Evolutionary conservation across 208 protist genomes (phyloP), one percentile per base, ranked within the genome.

Genomic region (Leishmania gerbilli): DNA sequence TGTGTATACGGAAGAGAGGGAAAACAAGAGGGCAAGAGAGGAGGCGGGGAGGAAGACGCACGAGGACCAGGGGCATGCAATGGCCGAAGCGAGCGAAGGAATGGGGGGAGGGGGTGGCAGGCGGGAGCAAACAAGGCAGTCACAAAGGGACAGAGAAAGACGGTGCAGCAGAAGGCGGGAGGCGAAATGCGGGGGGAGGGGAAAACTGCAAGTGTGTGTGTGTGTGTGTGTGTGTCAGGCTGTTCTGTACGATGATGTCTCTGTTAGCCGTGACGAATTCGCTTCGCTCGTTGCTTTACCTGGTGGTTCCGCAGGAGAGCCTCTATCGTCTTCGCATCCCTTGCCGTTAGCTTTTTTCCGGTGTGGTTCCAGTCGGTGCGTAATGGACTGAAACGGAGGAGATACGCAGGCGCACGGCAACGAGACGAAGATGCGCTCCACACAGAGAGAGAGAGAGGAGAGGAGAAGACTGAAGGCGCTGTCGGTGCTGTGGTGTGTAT

Each of bases 141-240:
- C n/a, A 9, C 0, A 71, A 17, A 71, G 31, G 65, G 40, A 42
- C 4, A 42, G 65, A 71, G 65, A 47, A 27, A 45, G 65, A 40
- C n/a, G 4, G 65, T 27, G 19, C 65, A 71, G 65, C 17, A 40
- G 31, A 71, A 42, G 45, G 7, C 45, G 45, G 45, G 45, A 47
- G 45, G 9, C 11, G 45, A 47, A 9, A 47, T 47, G 45, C 45
- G 7, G 45, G 45, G 45, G 9, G 34, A 15, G 56, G 6, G 56
- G 34, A 19, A 19, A 7, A 21, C 27, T 24, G 34, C 3, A 27
- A 11, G 60, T 92, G 9, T 90, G 88, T 11, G 93, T 76, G 9
- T 89, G 88, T 11, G 45, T 47, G 45, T 11, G 55, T 45, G 64
- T 69, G 64, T 45, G 31, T 17, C 0, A 27, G 64, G 24, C 24